Evolutionary conservation across 139 green algal species (phyloP), one percentile per base, ranked within the genome.

Genomic region (Deuterostichococcus epilithicus): DNA sequence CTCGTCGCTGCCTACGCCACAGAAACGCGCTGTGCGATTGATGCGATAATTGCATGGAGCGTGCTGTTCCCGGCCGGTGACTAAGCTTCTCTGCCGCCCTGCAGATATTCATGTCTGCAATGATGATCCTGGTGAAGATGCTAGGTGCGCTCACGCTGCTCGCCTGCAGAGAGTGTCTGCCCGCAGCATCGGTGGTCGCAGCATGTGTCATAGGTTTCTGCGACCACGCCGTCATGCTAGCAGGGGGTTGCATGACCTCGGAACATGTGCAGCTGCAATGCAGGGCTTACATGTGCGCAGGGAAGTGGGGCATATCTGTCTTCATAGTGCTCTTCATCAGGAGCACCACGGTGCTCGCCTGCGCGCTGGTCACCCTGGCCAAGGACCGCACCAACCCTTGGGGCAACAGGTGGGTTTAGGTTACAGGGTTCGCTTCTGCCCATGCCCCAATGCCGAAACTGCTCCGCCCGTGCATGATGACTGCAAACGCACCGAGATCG

Each of bases 321-420:
- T 69, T 69, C 32, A 37, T 39, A 22, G 32, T 80, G 15, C 58
- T 83, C 58, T 23, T 79, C 37, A 75, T 75, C 32, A 38, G 79
- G 0, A 80, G 79, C 37, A 28, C n/a, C 25, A 74, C 45, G 35
- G 60, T 83, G 32, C 45, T 80, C 35, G 32, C 60, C 32, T 75
- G 79, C 58, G 68, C 79, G 10, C 74, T 83, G 13, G 52, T 76
- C 8, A 70, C n/a, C 3, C 76, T 59, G 37, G 74, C 73, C 32
- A 65, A 44, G 71, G 35, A 83, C 38, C 35, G 70, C 5, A 47
- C 73, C 1, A 75, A 80, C 42, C 69, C 72, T n/a, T 73, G 78
- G 36, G 73, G 73, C 44, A 78, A 79, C 26, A 80, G 79, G 79
- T 83, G 39, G n/a, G 34, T 0, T 30, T 33, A 1, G 23, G 0